Percentiles rank a stretch among this genome's conserved stretches.
Evolutionary conservation across 768 basidiomycete genomes (phyloP).

Genomic region (Phaeolepiota aurea): DNA sequence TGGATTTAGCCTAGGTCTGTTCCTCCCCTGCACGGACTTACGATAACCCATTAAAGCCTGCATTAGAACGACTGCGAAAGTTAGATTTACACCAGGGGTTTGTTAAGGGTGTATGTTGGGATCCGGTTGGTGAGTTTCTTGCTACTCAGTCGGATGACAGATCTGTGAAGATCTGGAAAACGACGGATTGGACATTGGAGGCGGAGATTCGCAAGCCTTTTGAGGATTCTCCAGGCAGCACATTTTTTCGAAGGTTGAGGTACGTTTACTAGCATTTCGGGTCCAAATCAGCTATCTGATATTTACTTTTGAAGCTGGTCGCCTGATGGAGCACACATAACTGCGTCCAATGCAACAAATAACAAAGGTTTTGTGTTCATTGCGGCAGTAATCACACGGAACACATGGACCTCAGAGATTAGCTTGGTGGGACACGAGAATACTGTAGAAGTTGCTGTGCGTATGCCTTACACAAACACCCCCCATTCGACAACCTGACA

Average conservation of each 20-base stretch:
- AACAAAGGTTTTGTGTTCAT: slow-evolving; percentile 95
- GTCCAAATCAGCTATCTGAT: neutral
- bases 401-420: slow-evolving; percentile 85
- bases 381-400: slow-evolving; percentile 88
- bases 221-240: slow-evolving; percentile 87
- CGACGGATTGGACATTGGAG: slow-evolving; percentile 84
- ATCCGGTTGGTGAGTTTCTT: slow-evolving; percentile 94
- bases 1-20: slow-evolving; percentile 78
- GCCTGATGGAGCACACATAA: slow-evolving; percentile 97
- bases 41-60: slow-evolving; percentile 1
- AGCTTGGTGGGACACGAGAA: slow-evolving; percentile 96
- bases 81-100: slow-evolving; percentile 91
- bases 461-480: slow-evolving; percentile 22
- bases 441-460: slow-evolving; percentile 89
- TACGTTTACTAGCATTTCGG: slow-evolving; percentile 16
- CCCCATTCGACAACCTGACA: slow-evolving; percentile 1
- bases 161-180: slow-evolving; percentile 95
- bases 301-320: slow-evolving; percentile 71
- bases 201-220: slow-evolving; percentile 86
- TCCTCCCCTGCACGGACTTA: neutral
- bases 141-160: slow-evolving; percentile 98
- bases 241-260: slow-evolving; percentile 91
- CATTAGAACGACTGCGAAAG: slow-evolving; percentile 78
- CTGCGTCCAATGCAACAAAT: slow-evolving; percentile 95
- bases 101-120: slow-evolving; percentile 98